Evolutionary conservation across 1,284 basidiomycete genomes (phyloP).

Genomic region (Tilletia setariae): DNA sequence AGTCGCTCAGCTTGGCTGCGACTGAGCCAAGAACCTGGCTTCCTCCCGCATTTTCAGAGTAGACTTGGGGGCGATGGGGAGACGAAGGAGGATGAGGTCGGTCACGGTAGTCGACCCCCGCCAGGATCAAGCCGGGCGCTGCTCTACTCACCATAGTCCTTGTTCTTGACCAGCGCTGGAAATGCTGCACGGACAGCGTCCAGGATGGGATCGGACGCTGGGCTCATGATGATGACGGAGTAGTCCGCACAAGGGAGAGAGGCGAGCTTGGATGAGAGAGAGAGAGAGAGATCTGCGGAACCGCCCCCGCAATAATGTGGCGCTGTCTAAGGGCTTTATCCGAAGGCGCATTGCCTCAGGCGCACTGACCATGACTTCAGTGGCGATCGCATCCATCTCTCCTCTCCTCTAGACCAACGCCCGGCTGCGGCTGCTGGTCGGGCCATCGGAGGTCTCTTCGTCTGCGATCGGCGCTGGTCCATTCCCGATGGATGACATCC

Average conservation of each 20-base stretch:
- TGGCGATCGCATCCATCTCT: no score
- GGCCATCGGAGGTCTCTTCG: no score
- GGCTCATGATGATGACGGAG: background rate
- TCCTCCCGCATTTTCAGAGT: slow-evolving; percentile 74
- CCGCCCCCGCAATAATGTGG: no score
- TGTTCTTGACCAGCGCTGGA: slow-evolving; percentile 4
- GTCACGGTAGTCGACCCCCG: background rate
- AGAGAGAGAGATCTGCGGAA: no score
- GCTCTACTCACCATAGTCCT: slow-evolving; percentile 5
- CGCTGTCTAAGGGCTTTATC: no score
- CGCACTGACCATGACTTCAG: no score
- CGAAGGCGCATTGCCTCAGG: no score
- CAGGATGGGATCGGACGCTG: background rate
- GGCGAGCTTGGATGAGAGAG: background rate
- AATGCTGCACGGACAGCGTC: background rate
- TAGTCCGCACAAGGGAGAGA: background rate
- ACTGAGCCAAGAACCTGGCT: slow-evolving; percentile 62
- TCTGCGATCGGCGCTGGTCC: no score
- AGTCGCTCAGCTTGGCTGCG: slow-evolving; percentile 65
- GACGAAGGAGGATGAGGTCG: background rate
- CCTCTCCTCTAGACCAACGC: no score
- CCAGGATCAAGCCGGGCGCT: background rate
- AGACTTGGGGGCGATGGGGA: slow-evolving; percentile 56
- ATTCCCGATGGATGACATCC: no score
- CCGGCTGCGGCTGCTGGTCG: no score